Evolutionary conservation across 2,329 filamentous ascomycete genomes (phyloP).

Genomic region (Neopestalotiopsis clavispora): DNA sequence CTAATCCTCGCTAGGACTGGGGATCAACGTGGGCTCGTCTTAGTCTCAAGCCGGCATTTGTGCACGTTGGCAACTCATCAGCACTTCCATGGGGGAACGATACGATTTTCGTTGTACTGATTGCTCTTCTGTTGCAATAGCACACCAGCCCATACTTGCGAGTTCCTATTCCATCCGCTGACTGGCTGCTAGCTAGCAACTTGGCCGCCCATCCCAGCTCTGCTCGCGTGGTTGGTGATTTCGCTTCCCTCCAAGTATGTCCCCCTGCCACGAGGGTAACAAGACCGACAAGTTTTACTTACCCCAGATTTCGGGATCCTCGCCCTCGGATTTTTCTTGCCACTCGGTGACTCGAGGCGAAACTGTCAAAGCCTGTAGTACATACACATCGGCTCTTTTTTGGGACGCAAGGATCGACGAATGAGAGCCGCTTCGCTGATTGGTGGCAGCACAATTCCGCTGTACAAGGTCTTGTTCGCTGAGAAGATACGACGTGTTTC

Average conservation of each 20-base stretch:
- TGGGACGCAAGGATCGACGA: not conserved
- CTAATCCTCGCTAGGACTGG: not conserved
- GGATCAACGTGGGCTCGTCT: not conserved
- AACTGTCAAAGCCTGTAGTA: not conserved
- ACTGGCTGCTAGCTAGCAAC: too few relatives aligned
- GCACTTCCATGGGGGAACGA: not conserved
- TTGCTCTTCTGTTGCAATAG: not conserved
- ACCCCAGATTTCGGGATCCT: not conserved
- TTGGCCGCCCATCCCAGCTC: not conserved
- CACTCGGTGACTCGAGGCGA: not conserved
- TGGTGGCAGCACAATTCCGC: conserved; percentile 1
- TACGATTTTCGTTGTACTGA: not conserved
- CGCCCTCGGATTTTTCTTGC: not conserved
- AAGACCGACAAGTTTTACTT: not conserved
- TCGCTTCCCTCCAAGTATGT: not conserved
- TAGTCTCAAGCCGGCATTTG: conserved; percentile 1
- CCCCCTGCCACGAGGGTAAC: not conserved
- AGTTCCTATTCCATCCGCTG: not conserved
- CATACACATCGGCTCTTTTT: not conserved
- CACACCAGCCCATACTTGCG: not conserved
- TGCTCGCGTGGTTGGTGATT: not conserved
- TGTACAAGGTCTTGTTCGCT: not conserved
- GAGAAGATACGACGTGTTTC: not conserved
- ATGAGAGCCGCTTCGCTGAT: not conserved
- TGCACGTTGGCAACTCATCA: not conserved